These are phyloP conservation scores for Phellinidium pouzarii DNA, from an alignment of 1,284 basidiomycete genomes.

Conservation along the genomic window DNA sequence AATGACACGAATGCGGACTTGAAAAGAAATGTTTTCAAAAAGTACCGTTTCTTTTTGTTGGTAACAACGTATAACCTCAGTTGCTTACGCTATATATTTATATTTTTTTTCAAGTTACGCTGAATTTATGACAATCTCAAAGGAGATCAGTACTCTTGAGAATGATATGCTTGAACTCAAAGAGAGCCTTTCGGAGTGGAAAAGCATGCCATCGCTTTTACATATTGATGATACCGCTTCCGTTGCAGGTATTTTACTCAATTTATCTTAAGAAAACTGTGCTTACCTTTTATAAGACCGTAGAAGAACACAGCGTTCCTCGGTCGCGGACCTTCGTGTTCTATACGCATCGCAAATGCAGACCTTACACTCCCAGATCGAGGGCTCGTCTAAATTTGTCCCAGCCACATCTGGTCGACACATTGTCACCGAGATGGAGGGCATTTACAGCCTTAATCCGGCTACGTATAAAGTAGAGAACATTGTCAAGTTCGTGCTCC, in stretches of 20 bases:
- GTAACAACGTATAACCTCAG: background rate
- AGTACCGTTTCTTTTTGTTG: constrained; percentile 44
- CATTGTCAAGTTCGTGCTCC: constrained; percentile 81
- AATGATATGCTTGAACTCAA: constrained; percentile 98
- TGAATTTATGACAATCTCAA: constrained; percentile 94
- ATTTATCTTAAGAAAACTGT: background rate
- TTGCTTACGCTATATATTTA: constrained; percentile 4
- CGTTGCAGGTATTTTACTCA: constrained; percentile 37
- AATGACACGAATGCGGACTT: constrained; percentile 65
- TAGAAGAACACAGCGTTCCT: constrained; percentile 74
- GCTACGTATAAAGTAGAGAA: constrained; percentile 94
- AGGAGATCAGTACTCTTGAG: constrained; percentile 93
- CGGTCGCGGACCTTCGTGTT: constrained; percentile 86
- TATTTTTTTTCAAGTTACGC: constrained; percentile 66
- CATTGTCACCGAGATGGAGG: constrained; percentile 82
- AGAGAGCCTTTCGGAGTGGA: constrained; percentile 91
- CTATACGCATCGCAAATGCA: constrained; percentile 95
- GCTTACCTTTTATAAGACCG: constrained; percentile 32
- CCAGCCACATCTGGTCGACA: constrained; percentile 88
- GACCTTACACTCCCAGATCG: constrained; percentile 83
- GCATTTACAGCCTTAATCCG: constrained; percentile 81
- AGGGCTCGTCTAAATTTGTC: constrained; percentile 95
- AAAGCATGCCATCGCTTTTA: constrained; percentile 86
- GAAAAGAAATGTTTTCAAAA: constrained; percentile 84
- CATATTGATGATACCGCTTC: constrained; percentile 78